These are phyloP conservation scores for Pseudonitzschia delicatissima DNA, from an alignment of 108 stramenopile genomes.

Conservation along the genomic window DNA sequence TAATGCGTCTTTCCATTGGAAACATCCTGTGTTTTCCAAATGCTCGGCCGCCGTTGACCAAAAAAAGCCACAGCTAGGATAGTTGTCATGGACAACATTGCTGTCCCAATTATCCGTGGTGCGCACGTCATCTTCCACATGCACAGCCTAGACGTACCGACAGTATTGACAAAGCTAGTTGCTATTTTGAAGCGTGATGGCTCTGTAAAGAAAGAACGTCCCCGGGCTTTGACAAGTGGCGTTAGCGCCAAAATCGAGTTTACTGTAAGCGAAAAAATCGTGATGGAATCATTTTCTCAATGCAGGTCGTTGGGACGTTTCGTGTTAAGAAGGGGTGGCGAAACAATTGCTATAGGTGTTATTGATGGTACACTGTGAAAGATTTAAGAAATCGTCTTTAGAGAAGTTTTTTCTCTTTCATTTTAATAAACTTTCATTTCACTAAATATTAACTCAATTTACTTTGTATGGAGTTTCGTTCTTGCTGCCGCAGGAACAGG, in stretches of 20 bases:
- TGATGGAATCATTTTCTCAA: slow-evolving; percentile 89
- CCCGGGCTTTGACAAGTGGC: slow-evolving; percentile 62
- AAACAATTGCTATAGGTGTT: slow-evolving; percentile 96
- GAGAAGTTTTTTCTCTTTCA: background rate
- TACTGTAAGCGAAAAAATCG: slow-evolving; percentile 76
- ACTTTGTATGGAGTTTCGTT: slow-evolving; percentile 3
- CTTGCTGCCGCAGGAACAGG: slow-evolving; percentile 1
- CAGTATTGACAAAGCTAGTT: slow-evolving; percentile 62
- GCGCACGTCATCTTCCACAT: slow-evolving; percentile 82
- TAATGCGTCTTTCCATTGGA: slow-evolving; percentile 70
- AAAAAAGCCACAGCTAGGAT: slow-evolving; percentile 80
- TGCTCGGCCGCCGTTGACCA: slow-evolving; percentile 62
- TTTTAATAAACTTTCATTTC: too few relatives aligned
- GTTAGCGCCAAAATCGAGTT: slow-evolving; percentile 68
- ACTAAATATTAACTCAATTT: background rate
- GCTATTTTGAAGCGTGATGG: slow-evolving; percentile 78
- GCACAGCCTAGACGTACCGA: slow-evolving; percentile 78
- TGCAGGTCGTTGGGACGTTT: slow-evolving; percentile 98
- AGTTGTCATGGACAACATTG: slow-evolving; percentile 93
- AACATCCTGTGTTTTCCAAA: slow-evolving; percentile 69
- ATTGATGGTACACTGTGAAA: slow-evolving; percentile 74
- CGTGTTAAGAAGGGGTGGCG: slow-evolving; percentile 90
- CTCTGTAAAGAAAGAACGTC: slow-evolving; percentile 59
- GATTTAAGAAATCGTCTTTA: background rate
- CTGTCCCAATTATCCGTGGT: slow-evolving; percentile 95